A percentile compares a stretch with the other conserved stretches of the same genome.
Evolutionary conservation across 805 yeast genomes (phyloP).

Genomic region (Myxozyma neglecta): DNA sequence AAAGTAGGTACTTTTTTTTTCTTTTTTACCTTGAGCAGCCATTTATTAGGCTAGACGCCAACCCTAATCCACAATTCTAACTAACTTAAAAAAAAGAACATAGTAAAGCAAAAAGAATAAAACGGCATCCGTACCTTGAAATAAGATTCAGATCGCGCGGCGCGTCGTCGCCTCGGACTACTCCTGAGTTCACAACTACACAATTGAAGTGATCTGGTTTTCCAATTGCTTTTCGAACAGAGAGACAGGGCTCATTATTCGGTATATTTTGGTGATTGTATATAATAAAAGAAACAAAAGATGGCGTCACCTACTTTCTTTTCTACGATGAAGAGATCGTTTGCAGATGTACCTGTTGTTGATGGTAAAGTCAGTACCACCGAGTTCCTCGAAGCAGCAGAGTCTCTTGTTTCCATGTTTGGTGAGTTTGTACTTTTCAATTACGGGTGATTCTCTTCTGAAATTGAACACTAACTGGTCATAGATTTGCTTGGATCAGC

Average conservation of each 20-base stretch:
- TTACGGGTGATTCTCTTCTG: background rate
- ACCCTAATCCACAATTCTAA: too few relatives aligned
- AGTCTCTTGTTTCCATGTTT: constrained; percentile 76
- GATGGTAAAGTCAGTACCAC: constrained; percentile 68
- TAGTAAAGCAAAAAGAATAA: too few relatives aligned
- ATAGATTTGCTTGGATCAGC: constrained; percentile 73
- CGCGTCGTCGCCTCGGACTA: background rate
- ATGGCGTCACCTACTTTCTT: constrained; percentile 50
- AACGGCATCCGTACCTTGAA: too few relatives aligned
- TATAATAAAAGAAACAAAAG: background rate
- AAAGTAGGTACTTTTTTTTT: too few relatives aligned
- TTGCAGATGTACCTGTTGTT: constrained; percentile 68
- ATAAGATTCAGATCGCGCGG: background rate
- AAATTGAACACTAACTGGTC: too few relatives aligned
- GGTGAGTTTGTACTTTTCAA: constrained; percentile 44
- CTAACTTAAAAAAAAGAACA: too few relatives aligned
- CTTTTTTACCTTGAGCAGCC: too few relatives aligned
- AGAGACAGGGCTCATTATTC: too few relatives aligned
- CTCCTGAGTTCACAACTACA: background rate
- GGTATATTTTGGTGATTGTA: too few relatives aligned
- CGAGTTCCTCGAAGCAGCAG: constrained; percentile 79
- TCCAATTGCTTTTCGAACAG: too few relatives aligned
- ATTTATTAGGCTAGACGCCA: too few relatives aligned
- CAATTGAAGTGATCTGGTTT: too few relatives aligned
- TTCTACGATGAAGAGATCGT: constrained; percentile 72